Evolutionary conservation across 768 basidiomycete genomes (phyloP).

Genomic region (Strobilomyces dryophilus): DNA sequence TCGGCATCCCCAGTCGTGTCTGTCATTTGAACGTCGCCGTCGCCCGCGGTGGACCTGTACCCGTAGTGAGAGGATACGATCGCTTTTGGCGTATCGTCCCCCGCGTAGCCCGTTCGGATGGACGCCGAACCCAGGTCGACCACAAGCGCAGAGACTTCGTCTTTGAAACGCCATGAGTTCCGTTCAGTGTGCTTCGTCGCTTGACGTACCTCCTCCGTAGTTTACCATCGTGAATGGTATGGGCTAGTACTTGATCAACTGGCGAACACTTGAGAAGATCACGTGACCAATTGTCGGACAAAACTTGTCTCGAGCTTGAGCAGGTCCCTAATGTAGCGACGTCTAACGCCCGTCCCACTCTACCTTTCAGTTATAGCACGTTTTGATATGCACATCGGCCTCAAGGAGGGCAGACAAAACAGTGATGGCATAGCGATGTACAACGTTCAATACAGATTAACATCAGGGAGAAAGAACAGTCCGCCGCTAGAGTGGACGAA

Average conservation of each 20-base stretch:
- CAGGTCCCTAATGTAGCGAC: no score
- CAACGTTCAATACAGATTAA: no score
- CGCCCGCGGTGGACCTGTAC: slow-evolving; percentile 45
- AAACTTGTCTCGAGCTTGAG: no score
- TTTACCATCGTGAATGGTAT: slow-evolving; percentile 57
- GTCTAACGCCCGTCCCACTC: no score
- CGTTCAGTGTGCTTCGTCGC: neutral
- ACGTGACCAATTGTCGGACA: neutral
- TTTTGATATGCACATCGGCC: no score
- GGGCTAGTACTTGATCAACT: neutral
- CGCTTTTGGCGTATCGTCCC: slow-evolving; percentile 92
- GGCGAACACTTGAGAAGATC: neutral
- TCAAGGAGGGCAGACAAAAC: no score
- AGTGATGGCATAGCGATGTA: no score
- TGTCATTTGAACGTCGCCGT: slow-evolving; percentile 34
- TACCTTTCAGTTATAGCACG: no score
- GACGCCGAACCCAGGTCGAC: slow-evolving; percentile 91
- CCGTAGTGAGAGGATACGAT: slow-evolving; percentile 90
- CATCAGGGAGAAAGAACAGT: no score
- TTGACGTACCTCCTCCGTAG: slow-evolving; percentile 74
- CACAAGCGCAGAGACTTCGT: slow-evolving; percentile 96
- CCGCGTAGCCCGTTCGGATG: slow-evolving; percentile 92
- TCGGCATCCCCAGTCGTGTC: slow-evolving; percentile 37
- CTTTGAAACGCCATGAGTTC: slow-evolving; percentile 37
- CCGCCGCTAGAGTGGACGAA: no score